Percentiles rank a stretch among this genome's conserved stretches.
These are phyloP conservation scores for Ustilago trichophora DNA, from an alignment of 1,284 basidiomycete genomes.

Conservation along the genomic window DNA sequence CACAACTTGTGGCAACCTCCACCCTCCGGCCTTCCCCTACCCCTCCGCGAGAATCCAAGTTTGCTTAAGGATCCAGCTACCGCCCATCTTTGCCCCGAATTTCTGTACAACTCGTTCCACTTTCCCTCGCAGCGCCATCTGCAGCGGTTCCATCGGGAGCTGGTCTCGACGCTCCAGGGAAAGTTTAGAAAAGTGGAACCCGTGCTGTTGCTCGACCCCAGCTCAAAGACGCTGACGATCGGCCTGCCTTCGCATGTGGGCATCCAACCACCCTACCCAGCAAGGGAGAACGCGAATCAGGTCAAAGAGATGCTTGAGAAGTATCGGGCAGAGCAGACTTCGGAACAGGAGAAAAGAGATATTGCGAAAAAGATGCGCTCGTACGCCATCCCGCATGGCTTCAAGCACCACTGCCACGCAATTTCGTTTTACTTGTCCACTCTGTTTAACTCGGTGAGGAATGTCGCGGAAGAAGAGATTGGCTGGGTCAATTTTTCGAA, in stretches of 20 bases:
- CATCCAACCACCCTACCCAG: slow-evolving; percentile 9
- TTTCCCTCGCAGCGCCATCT: slow-evolving; percentile 4
- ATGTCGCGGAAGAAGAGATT: slow-evolving; percentile 1
- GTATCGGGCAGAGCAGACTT: not conserved
- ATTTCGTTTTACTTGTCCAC: not conserved
- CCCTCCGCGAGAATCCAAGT: slow-evolving; percentile 5
- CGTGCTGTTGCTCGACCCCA: slow-evolving; percentile 9
- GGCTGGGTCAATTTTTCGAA: too few species aligned
- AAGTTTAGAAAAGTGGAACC: not conserved
- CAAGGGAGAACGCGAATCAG: not conserved
- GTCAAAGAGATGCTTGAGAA: not conserved
- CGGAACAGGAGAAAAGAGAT: slow-evolving; percentile 6
- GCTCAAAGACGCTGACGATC: slow-evolving; percentile 6
- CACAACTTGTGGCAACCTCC: slow-evolving; percentile 2
- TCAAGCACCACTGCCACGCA: not conserved
- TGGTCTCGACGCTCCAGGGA: not conserved
- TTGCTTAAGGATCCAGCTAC: too few species aligned
- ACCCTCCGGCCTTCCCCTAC: not conserved
- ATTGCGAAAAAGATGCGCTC: not conserved
- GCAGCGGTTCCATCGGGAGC: slow-evolving; percentile 6
- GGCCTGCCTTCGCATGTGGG: slow-evolving; percentile 23
- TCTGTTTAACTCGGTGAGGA: slow-evolving; percentile 2
- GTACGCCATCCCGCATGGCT: slow-evolving; percentile 16
- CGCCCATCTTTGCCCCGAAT: too few species aligned
- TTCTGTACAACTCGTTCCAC: slow-evolving; percentile 25